phyloP scores from a whole-genome alignment of 352 stramenopile species.

The Elongisporangium prolatum region DNA sequence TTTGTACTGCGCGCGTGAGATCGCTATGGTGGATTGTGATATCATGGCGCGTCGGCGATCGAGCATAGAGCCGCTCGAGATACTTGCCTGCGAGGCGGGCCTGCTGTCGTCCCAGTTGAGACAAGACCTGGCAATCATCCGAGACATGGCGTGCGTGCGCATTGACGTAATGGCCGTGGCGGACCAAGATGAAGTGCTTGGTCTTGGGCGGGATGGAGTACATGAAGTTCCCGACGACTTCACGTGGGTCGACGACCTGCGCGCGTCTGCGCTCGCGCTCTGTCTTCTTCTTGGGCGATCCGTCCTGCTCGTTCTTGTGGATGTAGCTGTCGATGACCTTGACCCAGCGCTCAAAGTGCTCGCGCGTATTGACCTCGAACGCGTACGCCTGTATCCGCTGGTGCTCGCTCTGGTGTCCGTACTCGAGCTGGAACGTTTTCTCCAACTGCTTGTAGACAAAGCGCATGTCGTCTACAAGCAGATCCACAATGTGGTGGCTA shows the following conservation, averaged over 20 bases:
- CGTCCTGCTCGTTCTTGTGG: conserved; percentile 3
- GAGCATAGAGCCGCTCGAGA: conserved; percentile 49
- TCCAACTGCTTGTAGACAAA: conserved; percentile 27
- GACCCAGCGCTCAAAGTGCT: conserved; percentile 29
- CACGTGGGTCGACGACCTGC: conserved; percentile 9
- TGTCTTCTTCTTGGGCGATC: conserved; percentile 1
- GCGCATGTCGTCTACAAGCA: conserved; percentile 33
- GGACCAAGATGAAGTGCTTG: conserved; percentile 72
- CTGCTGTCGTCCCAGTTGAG: conserved; percentile 73
- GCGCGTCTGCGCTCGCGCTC: background rate
- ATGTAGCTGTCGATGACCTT: conserved; percentile 23
- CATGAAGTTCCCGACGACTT: conserved; percentile 34
- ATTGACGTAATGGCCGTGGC: conserved; percentile 82
- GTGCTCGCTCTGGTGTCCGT: background rate
- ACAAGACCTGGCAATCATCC: conserved; percentile 71
- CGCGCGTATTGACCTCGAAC: conserved; percentile 25
- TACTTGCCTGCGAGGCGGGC: conserved; percentile 67
- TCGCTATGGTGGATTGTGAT: conserved; percentile 68
- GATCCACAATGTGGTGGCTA: conserved; percentile 24
- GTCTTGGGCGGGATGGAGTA: conserved; percentile 51
- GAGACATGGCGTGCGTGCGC: conserved; percentile 50
- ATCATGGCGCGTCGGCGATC: conserved; percentile 48
- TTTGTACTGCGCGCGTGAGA: conserved; percentile 73
- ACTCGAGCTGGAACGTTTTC: conserved; percentile 35
- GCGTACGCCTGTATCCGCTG: conserved; percentile 14